Evolutionary conservation across 768 basidiomycete genomes (phyloP).

Genomic region (Boletus rubescentipes): DNA sequence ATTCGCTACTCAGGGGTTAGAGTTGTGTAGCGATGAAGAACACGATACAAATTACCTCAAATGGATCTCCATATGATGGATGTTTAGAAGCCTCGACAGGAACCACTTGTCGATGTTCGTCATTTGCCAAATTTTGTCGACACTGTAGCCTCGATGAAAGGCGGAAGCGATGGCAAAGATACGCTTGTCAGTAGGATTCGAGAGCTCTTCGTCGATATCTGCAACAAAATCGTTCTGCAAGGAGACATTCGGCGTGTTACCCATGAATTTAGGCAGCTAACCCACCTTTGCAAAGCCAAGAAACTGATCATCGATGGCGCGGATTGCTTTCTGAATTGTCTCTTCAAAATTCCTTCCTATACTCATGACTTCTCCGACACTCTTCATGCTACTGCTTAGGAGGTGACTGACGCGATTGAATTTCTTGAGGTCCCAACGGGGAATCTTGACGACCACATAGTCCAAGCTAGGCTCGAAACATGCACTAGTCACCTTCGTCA

Average conservation of each 20-base stretch:
- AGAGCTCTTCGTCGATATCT: constrained; percentile 88
- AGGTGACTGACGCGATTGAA: constrained; percentile 91
- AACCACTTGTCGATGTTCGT: constrained; percentile 99
- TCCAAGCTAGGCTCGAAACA: constrained; percentile 99
- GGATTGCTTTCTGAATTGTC: constrained; percentile 97
- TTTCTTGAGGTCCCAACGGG: constrained; percentile 99
- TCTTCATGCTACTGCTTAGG: constrained; percentile 97
- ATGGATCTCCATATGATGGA: constrained; percentile 75
- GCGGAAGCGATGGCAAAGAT: constrained; percentile 96
- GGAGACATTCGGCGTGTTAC: not conserved
- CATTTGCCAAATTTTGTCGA: constrained; percentile 97
- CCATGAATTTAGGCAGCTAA: not conserved
- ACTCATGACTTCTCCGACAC: constrained; percentile 98
- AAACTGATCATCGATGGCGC: constrained; percentile 95
- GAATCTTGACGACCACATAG: constrained; percentile 97
- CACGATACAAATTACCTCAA: constrained; percentile 54
- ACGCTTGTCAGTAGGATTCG: constrained; percentile 95
- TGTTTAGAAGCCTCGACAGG: constrained; percentile 81
- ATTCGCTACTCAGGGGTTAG: constrained; percentile 43
- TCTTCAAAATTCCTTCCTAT: constrained; percentile 98
- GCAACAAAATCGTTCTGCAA: constrained; percentile 81
- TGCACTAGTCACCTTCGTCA: constrained; percentile 93
- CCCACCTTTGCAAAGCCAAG: constrained; percentile 83
- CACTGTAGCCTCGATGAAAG: constrained; percentile 87
- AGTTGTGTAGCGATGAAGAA: not conserved